Base-by-base conservation (phyloP, 306 rosid species). In the Comarum palustre region DNA sequence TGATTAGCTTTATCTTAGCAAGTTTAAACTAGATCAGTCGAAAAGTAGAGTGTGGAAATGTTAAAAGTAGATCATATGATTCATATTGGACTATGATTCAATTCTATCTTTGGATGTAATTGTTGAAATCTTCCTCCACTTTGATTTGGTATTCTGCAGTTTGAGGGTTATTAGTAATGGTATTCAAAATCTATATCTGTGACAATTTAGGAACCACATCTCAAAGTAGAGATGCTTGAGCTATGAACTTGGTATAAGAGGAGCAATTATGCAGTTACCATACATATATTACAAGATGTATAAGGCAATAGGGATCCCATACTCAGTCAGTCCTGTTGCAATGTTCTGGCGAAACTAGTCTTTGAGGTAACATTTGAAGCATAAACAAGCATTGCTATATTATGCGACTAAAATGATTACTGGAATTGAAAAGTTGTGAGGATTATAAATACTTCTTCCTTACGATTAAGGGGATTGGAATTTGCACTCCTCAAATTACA, bases 131-230 rank as follows among this genome's bases (percentile, higher is more conserved):
- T 34, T 51, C 24, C 20, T 11, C 32, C 12, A 13, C 27, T 16
- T 52, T 52, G 64, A 32, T 69, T 69, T 50, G 47, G 36, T 38
- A 38, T 38, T 52, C 51, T 52, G 64, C 64, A 36, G 64, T 13
- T 54, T 52, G 14, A 52, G 4, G 41, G 54, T 25, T 45, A 2
- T 15, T 6, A 34, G 29, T 69, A 19, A 41, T 22, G 64, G 3
- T 22, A 16, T 42, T 2, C 57, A 25, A 45, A 14, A 19, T 8
- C 3, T 13, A 0, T 19, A 17, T 10, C 10, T 27, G 0, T 8
- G 72, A 68, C 17, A 47, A 29, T 68, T 46, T 46, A 5, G 58
- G 10, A 52, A 48, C 10, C 24, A 48, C 22, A 16, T n/a, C 25
- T 51, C 19, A 13, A 25, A 51, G 32, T 8, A 31, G 12, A 13